Base-by-base conservation (phyloP, 306 rosid species). In the Glycyrrhiza uralensis region DNA sequence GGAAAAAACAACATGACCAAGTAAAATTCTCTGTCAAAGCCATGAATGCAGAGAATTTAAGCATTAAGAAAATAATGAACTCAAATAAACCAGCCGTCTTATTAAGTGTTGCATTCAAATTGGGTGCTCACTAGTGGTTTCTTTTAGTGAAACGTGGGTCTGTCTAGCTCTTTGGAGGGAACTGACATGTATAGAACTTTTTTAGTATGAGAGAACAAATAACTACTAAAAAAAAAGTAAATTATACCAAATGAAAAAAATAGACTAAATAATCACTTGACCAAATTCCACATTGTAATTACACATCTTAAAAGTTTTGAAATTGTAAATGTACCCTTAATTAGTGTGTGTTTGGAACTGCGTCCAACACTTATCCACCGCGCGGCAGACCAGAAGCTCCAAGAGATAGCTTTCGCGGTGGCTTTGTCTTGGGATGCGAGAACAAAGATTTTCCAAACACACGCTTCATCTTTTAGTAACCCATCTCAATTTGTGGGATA, bases 111-210 rank as follows among this genome's bases (percentile, higher is more conserved):
- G 20, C 67, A 41, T 74, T 74, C 66, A 80, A 67, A 61, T 60
- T 36, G 15, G 49, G 80, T 33, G 56, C 19, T 69, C 56, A 75
- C 33, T 35, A 20, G 62, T 66, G 82, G 65, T 59, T 81, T 71
- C 77, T 71, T 75, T 81, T 73, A 65, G 10, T 65, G 68, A 38
- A 32, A 76, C 68, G 77, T 65, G 66, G 79, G 10, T 76, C 19
- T 66, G 79, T 42, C 72, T 66, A 39, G 56, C 74, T 50, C 61
- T 39, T 49, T 38, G 6, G 6, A 6, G 80, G 74, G 68, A 33
- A 33, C 46, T 44, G 23, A 12, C 74, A 75, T 13, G 38, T 66
- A 52, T 51, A 57, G 60, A 76, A n/a, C n/a, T 22, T 11, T 30
- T 65, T 17, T 56, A 32, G 29, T 45, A 76, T 39, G 47, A 66